Conservation (phyloP, 2,329 filamentous ascomycete genomes). For the Phyllosticta ampelicida region DNA sequence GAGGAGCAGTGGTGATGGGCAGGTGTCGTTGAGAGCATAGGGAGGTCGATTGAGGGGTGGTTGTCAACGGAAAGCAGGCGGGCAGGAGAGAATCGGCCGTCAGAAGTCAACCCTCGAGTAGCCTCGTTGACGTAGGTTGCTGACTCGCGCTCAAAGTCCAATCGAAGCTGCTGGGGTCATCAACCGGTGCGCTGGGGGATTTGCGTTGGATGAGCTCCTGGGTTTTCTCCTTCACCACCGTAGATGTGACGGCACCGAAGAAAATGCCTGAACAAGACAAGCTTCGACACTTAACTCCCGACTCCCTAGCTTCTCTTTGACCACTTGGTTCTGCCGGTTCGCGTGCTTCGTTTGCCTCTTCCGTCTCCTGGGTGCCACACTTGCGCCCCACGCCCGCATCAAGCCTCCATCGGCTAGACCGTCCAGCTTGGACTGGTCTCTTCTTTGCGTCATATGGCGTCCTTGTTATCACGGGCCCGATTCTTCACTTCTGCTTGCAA, state of each 20-base stretch:
- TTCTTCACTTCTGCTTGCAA: not conserved
- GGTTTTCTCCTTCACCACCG: not conserved
- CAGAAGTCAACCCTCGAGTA: not conserved
- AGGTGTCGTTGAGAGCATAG: not conserved
- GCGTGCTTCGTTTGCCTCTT: not conserved
- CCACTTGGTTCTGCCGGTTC: not conserved
- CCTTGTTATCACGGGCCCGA: not conserved
- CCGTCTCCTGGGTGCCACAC: not conserved
- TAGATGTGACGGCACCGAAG: no score
- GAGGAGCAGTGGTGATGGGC: not conserved
- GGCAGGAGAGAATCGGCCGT: not conserved
- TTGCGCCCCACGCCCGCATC: not conserved
- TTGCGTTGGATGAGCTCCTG: not conserved
- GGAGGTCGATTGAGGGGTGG: not conserved
- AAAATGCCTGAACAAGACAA: no score
- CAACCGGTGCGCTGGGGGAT: not conserved
- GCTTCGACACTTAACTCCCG: not conserved
- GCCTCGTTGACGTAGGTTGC: slow-evolving; percentile 6
- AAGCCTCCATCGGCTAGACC: not conserved
- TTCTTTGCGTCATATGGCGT: not conserved
- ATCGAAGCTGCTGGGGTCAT: not conserved
- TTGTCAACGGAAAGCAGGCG: not conserved
- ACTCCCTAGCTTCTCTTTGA: no score
- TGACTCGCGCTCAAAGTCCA: not conserved
- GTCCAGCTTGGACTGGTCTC: not conserved